phyloP scores from a whole-genome alignment of 2,329 filamentous ascomycete species.

The Fusarium sp. region DNA sequence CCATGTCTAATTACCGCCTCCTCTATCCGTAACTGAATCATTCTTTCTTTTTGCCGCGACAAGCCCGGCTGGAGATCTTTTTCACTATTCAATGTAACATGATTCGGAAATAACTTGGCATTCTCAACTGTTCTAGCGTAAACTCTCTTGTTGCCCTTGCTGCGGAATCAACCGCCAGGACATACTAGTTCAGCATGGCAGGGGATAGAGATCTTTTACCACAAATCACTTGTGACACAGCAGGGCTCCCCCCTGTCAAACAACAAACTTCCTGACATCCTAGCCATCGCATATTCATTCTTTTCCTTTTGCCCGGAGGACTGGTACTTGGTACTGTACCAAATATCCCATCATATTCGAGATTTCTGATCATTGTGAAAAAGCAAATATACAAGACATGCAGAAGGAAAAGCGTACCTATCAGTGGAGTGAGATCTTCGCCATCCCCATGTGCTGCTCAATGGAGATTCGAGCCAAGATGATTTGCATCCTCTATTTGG shows the following conservation, averaged over 20 bases:
- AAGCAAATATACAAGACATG: neutral
- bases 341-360: neutral
- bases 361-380: neutral
- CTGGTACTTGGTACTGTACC: neutral
- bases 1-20: constrained; percentile 3
- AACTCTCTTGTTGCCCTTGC: neutral
- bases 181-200: neutral
- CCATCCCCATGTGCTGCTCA: neutral
- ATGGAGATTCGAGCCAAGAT: neutral
- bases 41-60: constrained; percentile 3
- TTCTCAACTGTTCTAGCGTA: neutral
- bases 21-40: constrained; percentile 5
- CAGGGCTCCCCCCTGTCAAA: neutral
- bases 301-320: neutral
- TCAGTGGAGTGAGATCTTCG: neutral
- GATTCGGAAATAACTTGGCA: constrained; percentile 7
- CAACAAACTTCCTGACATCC: neutral
- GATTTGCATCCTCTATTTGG: neutral
- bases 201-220: neutral
- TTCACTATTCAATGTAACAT: neutral
- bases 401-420: neutral
- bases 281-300: neutral
- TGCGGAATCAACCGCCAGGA: too few relatives aligned
- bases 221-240: neutral
- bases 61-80: constrained; percentile 5